Conservation (phyloP, 148 eudicot species). For the Diospyros kaki region DNA sequence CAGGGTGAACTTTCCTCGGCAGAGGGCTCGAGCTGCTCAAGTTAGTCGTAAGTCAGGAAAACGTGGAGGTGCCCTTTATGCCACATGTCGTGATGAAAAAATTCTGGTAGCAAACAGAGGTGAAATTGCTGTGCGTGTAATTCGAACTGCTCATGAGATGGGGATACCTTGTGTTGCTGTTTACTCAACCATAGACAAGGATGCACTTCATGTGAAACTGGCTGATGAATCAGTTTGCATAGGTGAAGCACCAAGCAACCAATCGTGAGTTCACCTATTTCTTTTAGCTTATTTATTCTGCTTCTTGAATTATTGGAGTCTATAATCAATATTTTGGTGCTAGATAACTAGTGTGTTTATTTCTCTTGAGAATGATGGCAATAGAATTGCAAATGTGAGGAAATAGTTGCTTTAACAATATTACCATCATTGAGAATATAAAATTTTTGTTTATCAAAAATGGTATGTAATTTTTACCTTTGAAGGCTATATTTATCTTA, state of each 20-base stretch:
- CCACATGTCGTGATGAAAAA: conserved; percentile 61
- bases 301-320: neutral
- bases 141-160: conserved; percentile 96
- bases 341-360: neutral
- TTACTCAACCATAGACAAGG: conserved; percentile 94
- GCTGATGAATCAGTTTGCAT: conserved; percentile 98
- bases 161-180: conserved; percentile 99
- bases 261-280: conserved; percentile 57
- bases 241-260: conserved; percentile 97
- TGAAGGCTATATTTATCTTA: neutral
- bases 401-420: neutral
- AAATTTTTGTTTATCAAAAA: neutral
- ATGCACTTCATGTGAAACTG: conserved; percentile 91
- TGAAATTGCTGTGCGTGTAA: conserved; percentile 97
- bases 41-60: conserved; percentile 37
- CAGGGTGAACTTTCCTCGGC: conserved; percentile 57
- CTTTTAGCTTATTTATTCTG: neutral
- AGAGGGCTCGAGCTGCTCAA: conserved; percentile 40
- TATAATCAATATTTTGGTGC: neutral
- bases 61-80: conserved; percentile 74
- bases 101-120: conserved; percentile 97
- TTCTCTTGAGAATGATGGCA: neutral
- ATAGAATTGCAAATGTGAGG: no score
- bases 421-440: no score
- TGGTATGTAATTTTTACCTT: neutral